phyloP scores from a whole-genome alignment of 2,329 filamentous ascomycete genomes.

The Byssothecium circinans region DNA sequence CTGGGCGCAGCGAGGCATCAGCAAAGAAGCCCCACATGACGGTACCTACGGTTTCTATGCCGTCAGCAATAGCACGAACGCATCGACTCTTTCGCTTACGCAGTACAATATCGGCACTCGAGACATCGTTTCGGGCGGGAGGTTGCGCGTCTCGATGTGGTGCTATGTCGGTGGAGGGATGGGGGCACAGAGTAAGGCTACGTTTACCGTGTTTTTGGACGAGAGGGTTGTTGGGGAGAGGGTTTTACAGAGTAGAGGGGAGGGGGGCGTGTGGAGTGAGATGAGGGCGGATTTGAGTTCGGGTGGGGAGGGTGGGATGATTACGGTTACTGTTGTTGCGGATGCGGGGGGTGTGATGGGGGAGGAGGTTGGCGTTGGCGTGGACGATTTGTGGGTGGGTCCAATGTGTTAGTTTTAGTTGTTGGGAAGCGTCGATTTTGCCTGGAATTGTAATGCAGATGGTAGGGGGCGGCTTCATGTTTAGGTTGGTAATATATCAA shows the following conservation, averaged over 20 bases:
- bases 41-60: slow-evolving; percentile 15
- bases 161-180: slow-evolving; percentile 5
- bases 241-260: not conserved
- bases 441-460: too few relatives aligned
- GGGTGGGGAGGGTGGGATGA: slow-evolving; percentile 1
- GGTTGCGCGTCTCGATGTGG: slow-evolving; percentile 18
- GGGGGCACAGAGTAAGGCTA: slow-evolving; percentile 11
- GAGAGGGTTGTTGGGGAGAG: slow-evolving; percentile 12
- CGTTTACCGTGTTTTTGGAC: slow-evolving; percentile 20
- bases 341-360: slow-evolving; percentile 16
- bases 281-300: not conserved
- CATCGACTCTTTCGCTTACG: slow-evolving; percentile 15
- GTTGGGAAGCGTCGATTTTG: not conserved
- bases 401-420: not conserved
- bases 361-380: slow-evolving; percentile 9
- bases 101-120: slow-evolving; percentile 14
- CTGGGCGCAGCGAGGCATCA: slow-evolving; percentile 14
- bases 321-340: slow-evolving; percentile 13
- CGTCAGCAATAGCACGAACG: slow-evolving; percentile 15
- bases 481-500: too few relatives aligned
- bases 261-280: not conserved
- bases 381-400: slow-evolving; percentile 18
- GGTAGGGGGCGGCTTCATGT: too few relatives aligned
- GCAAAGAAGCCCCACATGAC: slow-evolving; percentile 1
- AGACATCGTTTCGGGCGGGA: not conserved